These are phyloP conservation scores for Sugiyamaella grinbergsii DNA, from an alignment of 1,139 yeast genomes.

Conservation along the genomic window DNA sequence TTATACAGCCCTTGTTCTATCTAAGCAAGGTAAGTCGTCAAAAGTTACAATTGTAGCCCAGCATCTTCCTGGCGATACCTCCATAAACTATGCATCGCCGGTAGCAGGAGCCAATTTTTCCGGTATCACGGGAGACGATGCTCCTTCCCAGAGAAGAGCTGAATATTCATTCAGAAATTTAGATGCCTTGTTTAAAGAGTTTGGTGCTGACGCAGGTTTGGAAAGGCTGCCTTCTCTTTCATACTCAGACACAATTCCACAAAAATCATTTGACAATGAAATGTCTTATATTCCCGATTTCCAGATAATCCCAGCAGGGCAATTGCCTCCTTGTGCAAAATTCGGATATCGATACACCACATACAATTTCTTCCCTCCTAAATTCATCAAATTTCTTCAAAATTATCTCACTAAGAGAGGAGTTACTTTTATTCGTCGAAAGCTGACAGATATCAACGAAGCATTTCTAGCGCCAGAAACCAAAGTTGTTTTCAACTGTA, in stretches of 20 bases:
- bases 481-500: conserved; percentile 62
- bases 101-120: conserved; percentile 67
- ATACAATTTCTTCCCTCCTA: conserved; percentile 71
- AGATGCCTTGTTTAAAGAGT: conserved; percentile 45
- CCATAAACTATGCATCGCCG: conserved; percentile 71
- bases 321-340: conserved; percentile 52
- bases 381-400: conserved; percentile 52
- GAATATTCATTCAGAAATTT: conserved; percentile 57
- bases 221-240: conserved; percentile 57
- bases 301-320: conserved; percentile 26
- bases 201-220: conserved; percentile 62
- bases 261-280: conserved; percentile 19
- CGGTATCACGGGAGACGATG: conserved; percentile 62
- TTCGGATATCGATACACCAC: conserved; percentile 59
- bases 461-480: conserved; percentile 48
- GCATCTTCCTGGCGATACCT: conserved; percentile 71
- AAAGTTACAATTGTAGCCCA: conserved; percentile 63
- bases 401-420: conserved; percentile 50
- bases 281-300: conserved; percentile 28
- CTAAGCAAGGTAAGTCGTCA: conserved; percentile 49
- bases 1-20: conserved; percentile 57
- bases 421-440: conserved; percentile 51
- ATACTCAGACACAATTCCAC: conserved; percentile 48
- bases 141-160: conserved; percentile 55
- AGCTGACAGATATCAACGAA: conserved; percentile 55